Percentiles rank a stretch among this genome's conserved stretches.
Conservation (phyloP, 768 basidiomycete species). For the Amanita molliuscula region DNA sequence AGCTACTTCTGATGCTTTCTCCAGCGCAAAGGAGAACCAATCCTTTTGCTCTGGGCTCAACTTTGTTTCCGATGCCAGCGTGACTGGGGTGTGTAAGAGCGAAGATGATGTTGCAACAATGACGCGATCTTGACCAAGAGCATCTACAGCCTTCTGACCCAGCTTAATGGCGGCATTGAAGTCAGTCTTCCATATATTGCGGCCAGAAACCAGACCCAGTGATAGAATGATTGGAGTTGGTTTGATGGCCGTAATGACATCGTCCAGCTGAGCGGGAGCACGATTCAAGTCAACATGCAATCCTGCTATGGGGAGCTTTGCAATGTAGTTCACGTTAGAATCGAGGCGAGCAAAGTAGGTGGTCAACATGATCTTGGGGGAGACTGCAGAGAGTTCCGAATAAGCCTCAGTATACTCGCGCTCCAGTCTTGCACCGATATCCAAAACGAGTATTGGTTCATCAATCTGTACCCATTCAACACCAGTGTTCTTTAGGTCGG, state of each 20-base stretch:
- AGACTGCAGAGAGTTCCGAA: conserved; percentile 65
- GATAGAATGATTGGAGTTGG: conserved; percentile 73
- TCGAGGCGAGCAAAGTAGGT: conserved; percentile 98
- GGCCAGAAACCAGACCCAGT: conserved; percentile 92
- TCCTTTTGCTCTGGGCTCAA: conserved; percentile 83
- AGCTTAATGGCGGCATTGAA: conserved; percentile 72
- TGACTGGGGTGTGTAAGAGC: conserved; percentile 96
- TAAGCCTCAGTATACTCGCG: conserved; percentile 77
- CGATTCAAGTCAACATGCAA: conserved; percentile 97
- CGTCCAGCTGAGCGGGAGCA: conserved; percentile 82
- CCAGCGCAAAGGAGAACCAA: conserved; percentile 97
- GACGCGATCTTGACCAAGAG: conserved; percentile 80
- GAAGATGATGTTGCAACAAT: conserved; percentile 95
- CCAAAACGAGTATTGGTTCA: conserved; percentile 93
- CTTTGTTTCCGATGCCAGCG: conserved; percentile 86
- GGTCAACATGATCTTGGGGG: conserved; percentile 88
- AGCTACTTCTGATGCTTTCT: conserved; percentile 90
- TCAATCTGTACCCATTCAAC: conserved; percentile 94
- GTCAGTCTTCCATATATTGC: conserved; percentile 99
- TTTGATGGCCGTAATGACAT: conserved; percentile 76
- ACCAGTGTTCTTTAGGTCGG: conserved; percentile 87
- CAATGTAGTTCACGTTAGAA: conserved; percentile 77
- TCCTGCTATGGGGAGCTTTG: conserved; percentile 87
- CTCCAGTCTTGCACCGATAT: conserved; percentile 66
- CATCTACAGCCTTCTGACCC: conserved; percentile 76